phyloP scores from a whole-genome alignment of 345 rosid genomes.

The Camelina neglecta region DNA sequence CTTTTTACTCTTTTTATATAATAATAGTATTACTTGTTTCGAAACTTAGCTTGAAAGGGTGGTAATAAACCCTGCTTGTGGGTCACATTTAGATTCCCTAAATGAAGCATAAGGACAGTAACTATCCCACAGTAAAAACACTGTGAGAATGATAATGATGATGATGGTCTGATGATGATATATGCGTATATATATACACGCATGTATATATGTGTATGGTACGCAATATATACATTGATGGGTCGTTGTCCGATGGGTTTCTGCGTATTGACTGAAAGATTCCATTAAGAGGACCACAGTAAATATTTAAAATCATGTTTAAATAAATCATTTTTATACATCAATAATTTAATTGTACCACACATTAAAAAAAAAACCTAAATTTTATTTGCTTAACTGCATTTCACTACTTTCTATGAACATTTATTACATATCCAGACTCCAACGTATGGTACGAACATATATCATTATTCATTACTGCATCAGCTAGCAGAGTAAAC shows the following conservation, averaged over 20 bases:
- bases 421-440: slow-evolving; percentile 46
- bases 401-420: slow-evolving; percentile 41
- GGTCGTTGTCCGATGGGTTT: slow-evolving; percentile 48
- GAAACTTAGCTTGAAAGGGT: slow-evolving; percentile 46
- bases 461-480: slow-evolving; percentile 34
- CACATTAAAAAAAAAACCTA: not conserved
- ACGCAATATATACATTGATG: slow-evolving; percentile 37
- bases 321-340: slow-evolving; percentile 8
- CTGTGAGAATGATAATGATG: slow-evolving; percentile 36
- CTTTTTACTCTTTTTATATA: not conserved
- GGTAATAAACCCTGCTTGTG: slow-evolving; percentile 45
- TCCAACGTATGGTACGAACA: slow-evolving; percentile 43
- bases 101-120: slow-evolving; percentile 44
- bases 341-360: slow-evolving; percentile 17
- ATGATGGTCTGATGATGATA: slow-evolving; percentile 21
- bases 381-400: not conserved
- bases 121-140: slow-evolving; percentile 41
- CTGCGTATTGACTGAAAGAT: slow-evolving; percentile 49
- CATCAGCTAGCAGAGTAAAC: slow-evolving; percentile 21
- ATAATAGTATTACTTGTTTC: slow-evolving; percentile 24
- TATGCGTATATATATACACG: slow-evolving; percentile 15
- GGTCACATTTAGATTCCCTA: slow-evolving; percentile 48
- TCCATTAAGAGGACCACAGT: slow-evolving; percentile 50
- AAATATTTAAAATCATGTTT: slow-evolving; percentile 6
- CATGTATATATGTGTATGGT: slow-evolving; percentile 24